Conservation (phyloP, 441 rosid species). For the Arabidopsis lyrata region DNA sequence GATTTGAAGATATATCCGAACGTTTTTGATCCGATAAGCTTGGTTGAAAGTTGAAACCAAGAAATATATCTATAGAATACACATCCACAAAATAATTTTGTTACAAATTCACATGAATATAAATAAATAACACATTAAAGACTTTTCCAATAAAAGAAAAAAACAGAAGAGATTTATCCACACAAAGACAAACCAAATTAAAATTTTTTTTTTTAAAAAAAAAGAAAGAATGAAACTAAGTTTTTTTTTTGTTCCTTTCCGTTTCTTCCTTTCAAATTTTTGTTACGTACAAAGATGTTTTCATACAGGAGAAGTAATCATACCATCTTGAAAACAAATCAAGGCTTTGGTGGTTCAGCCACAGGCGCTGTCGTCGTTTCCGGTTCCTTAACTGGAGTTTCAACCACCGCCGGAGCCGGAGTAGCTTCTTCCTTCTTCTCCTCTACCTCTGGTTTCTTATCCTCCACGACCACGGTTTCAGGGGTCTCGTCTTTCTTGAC, state of each 20-base stretch:
- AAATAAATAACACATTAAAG: constrained; percentile 19
- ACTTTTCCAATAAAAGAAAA: constrained; percentile 17
- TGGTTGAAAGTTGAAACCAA: constrained; percentile 36
- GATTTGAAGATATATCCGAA: not conserved
- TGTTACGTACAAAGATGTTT: constrained; percentile 43
- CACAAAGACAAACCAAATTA: constrained; percentile 42
- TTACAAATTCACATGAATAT: constrained; percentile 43
- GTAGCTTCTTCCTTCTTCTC: constrained; percentile 43
- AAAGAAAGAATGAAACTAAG: constrained; percentile 42
- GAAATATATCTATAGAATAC: constrained; percentile 23
- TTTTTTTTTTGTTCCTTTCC: constrained; percentile 1
- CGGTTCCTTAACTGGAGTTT: constrained; percentile 36
- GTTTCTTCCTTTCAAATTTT: constrained; percentile 24
- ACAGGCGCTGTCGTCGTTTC: constrained; percentile 42
- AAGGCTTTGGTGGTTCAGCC: constrained; percentile 60
- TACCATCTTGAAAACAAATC: constrained; percentile 33
- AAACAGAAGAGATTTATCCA: constrained; percentile 40
- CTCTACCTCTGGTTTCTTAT: constrained; percentile 43
- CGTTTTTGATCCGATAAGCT: constrained; percentile 17
- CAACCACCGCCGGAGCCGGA: constrained; percentile 38
- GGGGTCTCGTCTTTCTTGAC: constrained; percentile 55
- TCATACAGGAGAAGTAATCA: constrained; percentile 27
- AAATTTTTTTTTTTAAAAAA: not conserved
- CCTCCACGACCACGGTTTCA: constrained; percentile 33
- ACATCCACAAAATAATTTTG: constrained; percentile 20